Conservation (phyloP, 768 basidiomycete species). For the Trametes gibbosa region DNA sequence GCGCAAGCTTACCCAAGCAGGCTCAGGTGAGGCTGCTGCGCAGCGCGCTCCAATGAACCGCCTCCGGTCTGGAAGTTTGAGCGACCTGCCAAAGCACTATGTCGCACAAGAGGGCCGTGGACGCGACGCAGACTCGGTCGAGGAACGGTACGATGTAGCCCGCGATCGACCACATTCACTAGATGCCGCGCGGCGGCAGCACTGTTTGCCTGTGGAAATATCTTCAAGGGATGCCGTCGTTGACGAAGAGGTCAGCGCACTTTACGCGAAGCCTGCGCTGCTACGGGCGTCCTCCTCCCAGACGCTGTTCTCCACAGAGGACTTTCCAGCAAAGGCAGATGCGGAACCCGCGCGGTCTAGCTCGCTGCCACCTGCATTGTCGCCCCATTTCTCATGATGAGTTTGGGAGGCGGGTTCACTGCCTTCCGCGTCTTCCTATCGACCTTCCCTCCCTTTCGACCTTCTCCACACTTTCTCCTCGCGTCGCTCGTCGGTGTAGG, state of each 20-base stretch:
- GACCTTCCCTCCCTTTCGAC: neutral
- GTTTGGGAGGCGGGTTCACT: neutral
- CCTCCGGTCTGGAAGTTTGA: neutral
- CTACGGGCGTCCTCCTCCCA: neutral
- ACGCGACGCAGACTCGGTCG: neutral
- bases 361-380: neutral
- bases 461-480: neutral
- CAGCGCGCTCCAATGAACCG: neutral
- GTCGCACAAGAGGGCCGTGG: neutral
- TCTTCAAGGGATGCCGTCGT: neutral
- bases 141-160: neutral
- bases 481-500: neutral
- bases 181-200: neutral
- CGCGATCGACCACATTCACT: constrained; percentile 1
- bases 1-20: constrained; percentile 1
- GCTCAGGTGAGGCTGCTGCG: neutral
- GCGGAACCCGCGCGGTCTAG: neutral
- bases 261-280: neutral
- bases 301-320: neutral
- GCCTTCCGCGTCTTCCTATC: neutral
- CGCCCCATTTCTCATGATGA: neutral
- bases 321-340: neutral
- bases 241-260: neutral
- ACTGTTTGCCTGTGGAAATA: neutral
- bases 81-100: neutral